These are phyloP conservation scores for Rhododendron ferrugineum DNA, from an alignment of 148 eudicot species.

Conservation along the genomic window DNA sequence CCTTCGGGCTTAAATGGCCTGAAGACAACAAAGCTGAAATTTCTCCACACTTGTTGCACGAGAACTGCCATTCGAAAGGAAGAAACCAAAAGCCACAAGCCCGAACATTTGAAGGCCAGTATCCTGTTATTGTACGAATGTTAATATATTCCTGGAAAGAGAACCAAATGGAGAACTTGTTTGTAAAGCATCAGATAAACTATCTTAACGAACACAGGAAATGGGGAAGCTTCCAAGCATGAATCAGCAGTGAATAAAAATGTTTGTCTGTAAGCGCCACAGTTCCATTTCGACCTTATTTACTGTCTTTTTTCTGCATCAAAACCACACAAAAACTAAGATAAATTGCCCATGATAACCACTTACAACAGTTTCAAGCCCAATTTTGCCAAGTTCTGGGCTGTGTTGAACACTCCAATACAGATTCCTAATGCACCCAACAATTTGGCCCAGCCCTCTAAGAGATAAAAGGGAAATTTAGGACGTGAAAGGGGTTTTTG, in stretches of 20 bases:
- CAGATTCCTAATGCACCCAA: neutral
- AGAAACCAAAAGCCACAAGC: conserved; percentile 94
- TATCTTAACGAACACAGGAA: conserved; percentile 1
- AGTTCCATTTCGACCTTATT: neutral
- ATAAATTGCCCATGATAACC: neutral
- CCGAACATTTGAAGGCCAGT: conserved; percentile 80
- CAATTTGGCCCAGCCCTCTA: neutral
- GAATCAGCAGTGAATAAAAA: neutral
- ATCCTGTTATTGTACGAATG: conserved; percentile 32
- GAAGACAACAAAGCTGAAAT: conserved; percentile 32
- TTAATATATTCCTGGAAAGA: neutral
- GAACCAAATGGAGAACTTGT: neutral
- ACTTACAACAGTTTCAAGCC: neutral
- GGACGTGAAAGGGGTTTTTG: neutral
- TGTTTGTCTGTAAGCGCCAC: neutral
- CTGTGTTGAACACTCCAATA: neutral
- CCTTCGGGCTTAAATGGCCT: conserved; percentile 16
- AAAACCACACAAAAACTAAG: neutral
- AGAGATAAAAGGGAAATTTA: neutral
- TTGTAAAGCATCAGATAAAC: neutral
- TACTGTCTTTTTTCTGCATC: neutral
- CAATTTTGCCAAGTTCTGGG: neutral
- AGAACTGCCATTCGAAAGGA: conserved; percentile 84
- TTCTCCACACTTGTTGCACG: conserved; percentile 58
- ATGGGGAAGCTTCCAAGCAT: neutral